These are phyloP conservation scores for Hypoxylon sp. DNA, from an alignment of 2,329 filamentous ascomycete species.

Conservation along the genomic window DNA sequence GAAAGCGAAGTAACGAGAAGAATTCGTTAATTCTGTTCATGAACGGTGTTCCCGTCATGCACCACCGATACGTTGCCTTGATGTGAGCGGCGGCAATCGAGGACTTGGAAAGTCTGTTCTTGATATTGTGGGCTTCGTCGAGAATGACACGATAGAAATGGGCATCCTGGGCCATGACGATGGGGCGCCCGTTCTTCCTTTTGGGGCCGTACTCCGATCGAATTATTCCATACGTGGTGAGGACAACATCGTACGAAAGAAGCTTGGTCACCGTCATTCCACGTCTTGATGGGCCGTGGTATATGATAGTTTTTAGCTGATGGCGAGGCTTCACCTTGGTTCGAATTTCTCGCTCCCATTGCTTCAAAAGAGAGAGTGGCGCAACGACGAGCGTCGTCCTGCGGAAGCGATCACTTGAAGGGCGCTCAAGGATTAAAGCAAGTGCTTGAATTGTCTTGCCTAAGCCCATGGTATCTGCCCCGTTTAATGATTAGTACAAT, in stretches of 20 bases:
- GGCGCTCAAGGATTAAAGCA: conserved; percentile 46
- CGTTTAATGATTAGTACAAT: conserved; percentile 8
- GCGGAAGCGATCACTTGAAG: conserved; percentile 37
- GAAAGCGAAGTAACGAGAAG: conserved; percentile 81
- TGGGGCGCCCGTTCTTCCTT: conserved; percentile 52
- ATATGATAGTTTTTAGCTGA: conserved; percentile 46
- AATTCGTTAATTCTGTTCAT: conserved; percentile 88
- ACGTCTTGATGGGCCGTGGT: conserved; percentile 40
- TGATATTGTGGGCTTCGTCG: conserved; percentile 86
- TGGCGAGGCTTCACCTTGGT: conserved; percentile 46
- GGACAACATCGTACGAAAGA: conserved; percentile 75
- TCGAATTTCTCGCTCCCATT: conserved; percentile 48
- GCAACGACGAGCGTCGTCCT: conserved; percentile 50
- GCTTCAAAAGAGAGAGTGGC: conserved; percentile 45
- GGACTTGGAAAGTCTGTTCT: conserved; percentile 75
- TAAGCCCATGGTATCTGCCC: conserved; percentile 47
- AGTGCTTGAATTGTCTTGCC: conserved; percentile 51
- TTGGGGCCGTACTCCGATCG: conserved; percentile 72
- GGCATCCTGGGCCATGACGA: conserved; percentile 57
- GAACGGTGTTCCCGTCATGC: conserved; percentile 86
- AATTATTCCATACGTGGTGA: conserved; percentile 83
- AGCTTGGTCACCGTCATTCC: conserved; percentile 57
- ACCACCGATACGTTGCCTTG: conserved; percentile 74
- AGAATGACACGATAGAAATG: conserved; percentile 81
- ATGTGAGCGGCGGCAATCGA: conserved; percentile 71